Evolutionary conservation across 495 filamentous ascomycete genomes (phyloP).

Genomic region (Neurospora tetraspora): DNA sequence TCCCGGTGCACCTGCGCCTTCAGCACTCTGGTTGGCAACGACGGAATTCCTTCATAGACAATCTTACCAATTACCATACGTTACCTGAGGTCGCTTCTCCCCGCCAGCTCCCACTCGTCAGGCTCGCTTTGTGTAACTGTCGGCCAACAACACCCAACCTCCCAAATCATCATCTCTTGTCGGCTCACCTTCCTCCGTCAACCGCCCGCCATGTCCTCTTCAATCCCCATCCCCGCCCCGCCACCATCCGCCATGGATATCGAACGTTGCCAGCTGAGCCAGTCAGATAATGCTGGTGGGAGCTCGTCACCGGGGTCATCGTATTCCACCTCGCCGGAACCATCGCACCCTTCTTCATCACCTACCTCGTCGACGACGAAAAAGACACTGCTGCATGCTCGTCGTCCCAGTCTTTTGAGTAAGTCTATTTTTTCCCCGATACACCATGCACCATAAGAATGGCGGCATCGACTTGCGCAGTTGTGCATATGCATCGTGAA

Average conservation of each 20-base stretch:
- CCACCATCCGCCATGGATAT: slow-evolving; percentile 24
- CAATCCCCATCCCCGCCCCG: slow-evolving; percentile 41
- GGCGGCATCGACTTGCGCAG: background rate
- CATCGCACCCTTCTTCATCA: slow-evolving; percentile 22
- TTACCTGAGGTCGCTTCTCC: background rate
- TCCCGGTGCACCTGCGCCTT: background rate
- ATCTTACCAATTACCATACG: background rate
- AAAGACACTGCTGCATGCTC: slow-evolving; percentile 34
- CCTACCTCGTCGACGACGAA: slow-evolving; percentile 23
- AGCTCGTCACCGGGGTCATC: slow-evolving; percentile 39
- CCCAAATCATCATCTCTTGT: background rate
- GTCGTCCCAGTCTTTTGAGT: slow-evolving; percentile 47
- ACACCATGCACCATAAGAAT: background rate
- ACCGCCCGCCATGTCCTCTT: slow-evolving; percentile 35
- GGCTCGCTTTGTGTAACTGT: background rate
- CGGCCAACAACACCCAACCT: background rate
- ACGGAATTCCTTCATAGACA: background rate
- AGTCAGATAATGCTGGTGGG: slow-evolving; percentile 27
- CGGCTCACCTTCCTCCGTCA: background rate
- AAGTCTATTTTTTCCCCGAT: slow-evolving; percentile 9
- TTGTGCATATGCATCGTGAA: background rate
- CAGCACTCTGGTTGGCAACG: background rate
- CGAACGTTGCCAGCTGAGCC: slow-evolving; percentile 22
- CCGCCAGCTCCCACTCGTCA: background rate
- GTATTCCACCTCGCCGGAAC: slow-evolving; percentile 41